Conservation (phyloP, 345 rosid genomes). For the Citropsis articulata region DNA sequence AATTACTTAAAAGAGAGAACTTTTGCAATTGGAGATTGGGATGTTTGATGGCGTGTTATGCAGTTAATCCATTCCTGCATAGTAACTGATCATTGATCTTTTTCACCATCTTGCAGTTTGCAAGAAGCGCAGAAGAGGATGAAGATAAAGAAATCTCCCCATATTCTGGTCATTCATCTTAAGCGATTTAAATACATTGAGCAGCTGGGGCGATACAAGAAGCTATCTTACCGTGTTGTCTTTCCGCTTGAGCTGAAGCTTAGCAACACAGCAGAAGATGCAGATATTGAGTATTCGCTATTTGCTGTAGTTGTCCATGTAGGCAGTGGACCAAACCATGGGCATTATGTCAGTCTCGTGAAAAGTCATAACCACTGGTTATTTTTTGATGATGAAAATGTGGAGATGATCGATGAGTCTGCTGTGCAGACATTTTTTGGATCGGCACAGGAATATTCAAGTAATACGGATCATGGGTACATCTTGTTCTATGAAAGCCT, state of each 20-base stretch:
- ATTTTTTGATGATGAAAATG: constrained; percentile 94
- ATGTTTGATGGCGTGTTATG: not conserved
- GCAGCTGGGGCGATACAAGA: constrained; percentile 93
- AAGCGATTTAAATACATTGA: constrained; percentile 97
- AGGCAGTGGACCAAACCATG: constrained; percentile 97
- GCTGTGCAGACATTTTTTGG: constrained; percentile 98
- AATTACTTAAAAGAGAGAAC: not conserved
- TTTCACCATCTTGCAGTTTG: constrained; percentile 54
- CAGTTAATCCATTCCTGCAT: not conserved
- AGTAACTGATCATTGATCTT: not conserved
- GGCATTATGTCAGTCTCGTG: constrained; percentile 96
- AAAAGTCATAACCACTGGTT: constrained; percentile 99
- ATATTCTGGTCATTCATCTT: constrained; percentile 85
- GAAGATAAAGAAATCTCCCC: constrained; percentile 98
- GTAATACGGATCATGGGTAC: constrained; percentile 97
- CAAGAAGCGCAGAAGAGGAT: constrained; percentile 99
- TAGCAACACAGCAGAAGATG: constrained; percentile 86
- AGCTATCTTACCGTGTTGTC: constrained; percentile 89
- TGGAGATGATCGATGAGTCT: constrained; percentile 97
- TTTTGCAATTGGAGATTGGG: not conserved
- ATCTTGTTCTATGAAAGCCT: constrained; percentile 96
- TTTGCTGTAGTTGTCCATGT: constrained; percentile 98
- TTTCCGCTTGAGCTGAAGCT: constrained; percentile 95
- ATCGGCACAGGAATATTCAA: constrained; percentile 92
- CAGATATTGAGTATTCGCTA: constrained; percentile 87